Percentiles rank a stretch among this genome's conserved stretches.
Evolutionary conservation across 768 basidiomycete species (phyloP).

Genomic region (Amanita polypyramis): DNA sequence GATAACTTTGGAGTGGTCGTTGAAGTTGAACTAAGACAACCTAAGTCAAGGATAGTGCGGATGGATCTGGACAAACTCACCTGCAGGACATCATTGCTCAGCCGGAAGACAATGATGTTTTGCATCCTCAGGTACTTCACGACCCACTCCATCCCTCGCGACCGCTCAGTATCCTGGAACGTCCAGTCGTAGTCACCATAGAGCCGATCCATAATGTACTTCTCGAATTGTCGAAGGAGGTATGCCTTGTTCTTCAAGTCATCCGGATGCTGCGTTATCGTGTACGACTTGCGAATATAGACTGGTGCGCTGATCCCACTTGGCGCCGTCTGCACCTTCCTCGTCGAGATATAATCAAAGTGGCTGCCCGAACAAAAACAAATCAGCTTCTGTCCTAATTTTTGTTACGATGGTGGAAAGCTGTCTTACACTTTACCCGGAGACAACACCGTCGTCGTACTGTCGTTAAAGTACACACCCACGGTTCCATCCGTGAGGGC

Average conservation of each 20-base stretch:
- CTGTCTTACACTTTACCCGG: constrained; percentile 74
- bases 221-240: constrained; percentile 87
- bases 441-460: constrained; percentile 74
- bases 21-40: constrained; percentile 83
- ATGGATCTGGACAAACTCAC: constrained; percentile 27
- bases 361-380: constrained; percentile 37
- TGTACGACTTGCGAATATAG: constrained; percentile 63
- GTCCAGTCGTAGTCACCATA: constrained; percentile 81
- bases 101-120: constrained; percentile 91
- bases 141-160: constrained; percentile 89
- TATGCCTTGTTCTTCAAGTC: constrained; percentile 88
- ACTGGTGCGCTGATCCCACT: constrained; percentile 34
- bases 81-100: constrained; percentile 95
- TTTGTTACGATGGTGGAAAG: background rate
- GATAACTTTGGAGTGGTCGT: constrained; percentile 93
- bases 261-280: constrained; percentile 61
- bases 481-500: constrained; percentile 92
- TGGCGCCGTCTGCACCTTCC: constrained; percentile 18
- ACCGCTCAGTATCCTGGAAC: constrained; percentile 55
- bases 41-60: background rate
- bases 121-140: constrained; percentile 96
- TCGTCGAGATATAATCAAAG: constrained; percentile 79
- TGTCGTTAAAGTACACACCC: constrained; percentile 96
- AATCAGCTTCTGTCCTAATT: constrained; percentile 2
- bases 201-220: constrained; percentile 87